Evolutionary conservation across 179 eudicot genomes (phyloP), one percentile per base, ranked within the genome.

Genomic region (Amaranthus tricolor): DNA sequence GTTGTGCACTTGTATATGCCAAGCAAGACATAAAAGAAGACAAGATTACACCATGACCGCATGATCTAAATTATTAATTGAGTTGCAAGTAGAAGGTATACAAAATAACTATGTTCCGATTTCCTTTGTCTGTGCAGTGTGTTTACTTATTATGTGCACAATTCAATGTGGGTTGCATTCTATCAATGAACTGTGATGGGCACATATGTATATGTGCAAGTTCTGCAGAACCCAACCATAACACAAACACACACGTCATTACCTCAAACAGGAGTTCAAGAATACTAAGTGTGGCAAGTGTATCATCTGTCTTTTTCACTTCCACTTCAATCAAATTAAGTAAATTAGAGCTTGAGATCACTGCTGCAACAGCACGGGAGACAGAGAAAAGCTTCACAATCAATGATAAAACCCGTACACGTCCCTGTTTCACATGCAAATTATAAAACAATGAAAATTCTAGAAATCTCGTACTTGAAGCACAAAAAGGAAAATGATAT

Each of bases 361-460:
- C 85, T 68, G 93, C 82, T 60, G 99, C 99, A 71, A 86, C 89
- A 17, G 89, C 77, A 52, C 70, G 88, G 58, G 99, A 95, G 67
- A 87, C 79, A 51, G 97, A 90, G 87, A 93, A 95, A 61, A 95
- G 90, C 86, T 89, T 95, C 86, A 88, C 97, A 67, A 93, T 80
- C 77, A 95, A 81, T 64, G 97, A 88, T 52, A 95, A 80, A 73
- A 95, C 74, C 48, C 99, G 91, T 24, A 95, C 80, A 47, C 95
- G 90, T 76, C 91, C 99, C 99, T 95, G 91, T 76, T 72, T 73
- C 72, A 85, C 31, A 20, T 50, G 53, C 24, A 78, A 17, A 6
- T 56, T 60, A 58, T 74, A 62, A 68, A 13, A 40, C 17, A 67
- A 56, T 47, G 31, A n/a, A 78, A n/a, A 62, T 56, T 24, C 66